Percentiles rank a stretch among this genome's conserved stretches.
Conservation (phyloP, 2,329 filamentous ascomycete genomes). For the Cyphellophora europaea region DNA sequence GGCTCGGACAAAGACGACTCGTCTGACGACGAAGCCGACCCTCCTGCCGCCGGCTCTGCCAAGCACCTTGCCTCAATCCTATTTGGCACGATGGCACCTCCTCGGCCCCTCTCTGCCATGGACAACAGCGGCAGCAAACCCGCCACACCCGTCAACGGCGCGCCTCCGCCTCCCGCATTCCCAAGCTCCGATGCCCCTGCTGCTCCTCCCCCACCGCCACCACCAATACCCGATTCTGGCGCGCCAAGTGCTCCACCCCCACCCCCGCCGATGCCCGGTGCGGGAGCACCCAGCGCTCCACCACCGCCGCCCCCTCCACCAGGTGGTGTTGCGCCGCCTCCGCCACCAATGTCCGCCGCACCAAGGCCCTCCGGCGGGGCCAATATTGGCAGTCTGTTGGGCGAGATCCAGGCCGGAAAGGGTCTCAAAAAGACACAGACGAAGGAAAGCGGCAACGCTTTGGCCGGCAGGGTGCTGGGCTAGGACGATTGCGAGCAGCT, state of each 20-base stretch:
- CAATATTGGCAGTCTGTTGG: constrained; percentile 56
- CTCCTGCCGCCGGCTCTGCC: constrained; percentile 70
- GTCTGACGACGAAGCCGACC: constrained; percentile 62
- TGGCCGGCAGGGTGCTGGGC: constrained; percentile 64
- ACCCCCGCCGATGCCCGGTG: constrained; percentile 31
- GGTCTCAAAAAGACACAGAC: constrained; percentile 79
- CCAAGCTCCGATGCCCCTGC: constrained; percentile 22
- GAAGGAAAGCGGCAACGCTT: constrained; percentile 62
- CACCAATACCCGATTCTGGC: constrained; percentile 27
- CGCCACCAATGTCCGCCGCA: constrained; percentile 37
- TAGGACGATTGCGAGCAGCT: no score
- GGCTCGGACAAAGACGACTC: constrained; percentile 71
- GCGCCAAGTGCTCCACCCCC: constrained; percentile 28
- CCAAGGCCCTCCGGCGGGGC: constrained; percentile 26
- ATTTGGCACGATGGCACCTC: constrained; percentile 94
- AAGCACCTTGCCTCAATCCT: constrained; percentile 90
- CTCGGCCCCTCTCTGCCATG: constrained; percentile 74
- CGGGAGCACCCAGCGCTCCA: constrained; percentile 20
- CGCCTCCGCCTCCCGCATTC: constrained; percentile 20
- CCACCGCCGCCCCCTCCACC: constrained; percentile 30
- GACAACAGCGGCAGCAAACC: constrained; percentile 36
- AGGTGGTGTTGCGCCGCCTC: constrained; percentile 20
- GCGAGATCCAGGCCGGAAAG: constrained; percentile 73
- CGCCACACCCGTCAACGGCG: constrained; percentile 33
- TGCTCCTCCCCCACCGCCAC: constrained; percentile 22